These are phyloP conservation scores for Nakazawaea siamensis DNA, from an alignment of 805 yeast species.

Conservation along the genomic window DNA sequence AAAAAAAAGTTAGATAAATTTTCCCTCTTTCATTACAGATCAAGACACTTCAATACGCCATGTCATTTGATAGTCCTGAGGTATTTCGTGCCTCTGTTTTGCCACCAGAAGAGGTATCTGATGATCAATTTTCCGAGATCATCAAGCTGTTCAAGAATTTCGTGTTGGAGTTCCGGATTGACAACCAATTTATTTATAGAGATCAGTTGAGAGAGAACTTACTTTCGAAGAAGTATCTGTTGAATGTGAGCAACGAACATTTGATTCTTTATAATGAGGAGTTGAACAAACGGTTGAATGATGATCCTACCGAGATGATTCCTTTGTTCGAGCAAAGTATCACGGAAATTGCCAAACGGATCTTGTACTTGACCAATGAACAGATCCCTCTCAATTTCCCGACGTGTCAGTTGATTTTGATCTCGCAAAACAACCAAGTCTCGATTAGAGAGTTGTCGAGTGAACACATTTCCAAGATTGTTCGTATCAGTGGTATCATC, in stretches of 20 bases:
- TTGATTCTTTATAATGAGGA: constrained; percentile 84
- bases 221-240: constrained; percentile 61
- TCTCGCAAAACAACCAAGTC: constrained; percentile 61
- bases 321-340: constrained; percentile 80
- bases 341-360: constrained; percentile 77
- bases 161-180: constrained; percentile 77
- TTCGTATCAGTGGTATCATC: constrained; percentile 86
- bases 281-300: constrained; percentile 72
- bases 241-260: constrained; percentile 77
- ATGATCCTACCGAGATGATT: constrained; percentile 82
- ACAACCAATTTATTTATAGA: constrained; percentile 76
- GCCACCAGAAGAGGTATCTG: constrained; percentile 71
- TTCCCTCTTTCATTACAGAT: too few species aligned
- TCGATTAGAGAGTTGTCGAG: constrained; percentile 80
- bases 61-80: constrained; percentile 74
- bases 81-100: constrained; percentile 72
- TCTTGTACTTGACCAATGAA: constrained; percentile 44
- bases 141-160: constrained; percentile 74
- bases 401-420: constrained; percentile 71
- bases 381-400: constrained; percentile 56
- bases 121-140: constrained; percentile 58
- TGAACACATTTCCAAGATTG: constrained; percentile 81
- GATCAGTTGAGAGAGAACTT: constrained; percentile 87
- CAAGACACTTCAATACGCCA: too few species aligned
- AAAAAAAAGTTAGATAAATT: too few species aligned